Conservation (phyloP, 805 yeast genomes). For the Metschnikowia picachoensis region DNA sequence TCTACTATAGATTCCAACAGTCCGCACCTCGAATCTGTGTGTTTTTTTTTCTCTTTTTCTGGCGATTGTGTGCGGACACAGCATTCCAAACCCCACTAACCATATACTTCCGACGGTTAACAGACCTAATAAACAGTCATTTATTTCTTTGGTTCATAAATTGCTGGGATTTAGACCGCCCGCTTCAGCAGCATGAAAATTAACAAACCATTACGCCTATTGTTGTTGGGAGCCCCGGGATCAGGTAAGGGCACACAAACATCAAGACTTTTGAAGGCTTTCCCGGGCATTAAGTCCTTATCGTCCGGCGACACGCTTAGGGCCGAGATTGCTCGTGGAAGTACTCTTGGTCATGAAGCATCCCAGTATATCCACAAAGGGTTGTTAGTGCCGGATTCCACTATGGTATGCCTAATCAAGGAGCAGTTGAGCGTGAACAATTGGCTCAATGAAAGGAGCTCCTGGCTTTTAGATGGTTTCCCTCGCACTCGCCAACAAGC, state of each 20-base stretch:
- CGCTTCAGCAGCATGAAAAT: slow-evolving; percentile 3
- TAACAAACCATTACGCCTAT: slow-evolving; percentile 40
- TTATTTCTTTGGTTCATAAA: not conserved
- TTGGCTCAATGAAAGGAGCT: slow-evolving; percentile 42
- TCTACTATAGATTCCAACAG: no score
- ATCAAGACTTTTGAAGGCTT: slow-evolving; percentile 50
- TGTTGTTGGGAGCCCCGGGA: slow-evolving; percentile 91
- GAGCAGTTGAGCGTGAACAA: slow-evolving; percentile 40
- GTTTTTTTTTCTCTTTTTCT: no score
- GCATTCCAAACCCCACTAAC: no score
- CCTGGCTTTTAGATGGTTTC: slow-evolving; percentile 88
- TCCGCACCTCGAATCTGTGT: no score
- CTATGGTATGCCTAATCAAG: slow-evolving; percentile 59
- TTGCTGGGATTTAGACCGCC: not conserved
- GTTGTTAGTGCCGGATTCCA: slow-evolving; percentile 64
- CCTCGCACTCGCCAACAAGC: slow-evolving; percentile 85
- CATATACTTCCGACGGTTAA: no score
- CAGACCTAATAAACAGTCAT: no score
- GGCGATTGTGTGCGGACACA: no score
- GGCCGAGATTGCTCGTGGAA: slow-evolving; percentile 51
- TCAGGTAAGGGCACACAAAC: slow-evolving; percentile 94
- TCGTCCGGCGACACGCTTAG: slow-evolving; percentile 86
- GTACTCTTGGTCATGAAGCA: slow-evolving; percentile 58
- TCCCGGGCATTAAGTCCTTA: slow-evolving; percentile 53
- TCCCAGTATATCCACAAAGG: slow-evolving; percentile 58